These are phyloP conservation scores for Saksenaea vasiformis DNA, from an alignment of 371 early-diverging fungal genomes.

Conservation along the genomic window DNA sequence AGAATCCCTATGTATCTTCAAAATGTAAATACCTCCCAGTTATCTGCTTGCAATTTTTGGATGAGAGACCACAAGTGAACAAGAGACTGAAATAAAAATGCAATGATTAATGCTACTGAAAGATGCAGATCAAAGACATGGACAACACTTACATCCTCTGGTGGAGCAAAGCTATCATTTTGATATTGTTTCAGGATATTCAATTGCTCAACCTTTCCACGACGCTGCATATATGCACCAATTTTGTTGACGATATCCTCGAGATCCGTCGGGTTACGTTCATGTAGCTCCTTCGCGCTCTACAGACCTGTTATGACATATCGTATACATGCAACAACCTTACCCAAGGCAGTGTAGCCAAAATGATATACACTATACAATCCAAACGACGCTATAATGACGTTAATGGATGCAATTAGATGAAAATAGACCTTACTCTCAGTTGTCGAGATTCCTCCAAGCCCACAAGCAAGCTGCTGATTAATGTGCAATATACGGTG, in stretches of 20 bases:
- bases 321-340: slow-evolving; percentile 3
- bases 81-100: slow-evolving; percentile 47
- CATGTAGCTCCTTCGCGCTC: slow-evolving; percentile 58
- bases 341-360: slow-evolving; percentile 82
- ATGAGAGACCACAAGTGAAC: slow-evolving; percentile 72
- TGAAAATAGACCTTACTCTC: slow-evolving; percentile 28
- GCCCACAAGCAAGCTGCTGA: slow-evolving; percentile 62
- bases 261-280: slow-evolving; percentile 61
- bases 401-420: not conserved
- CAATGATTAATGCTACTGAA: not conserved
- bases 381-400: slow-evolving; percentile 62
- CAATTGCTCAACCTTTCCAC: slow-evolving; percentile 41
- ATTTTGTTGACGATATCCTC: slow-evolving; percentile 57
- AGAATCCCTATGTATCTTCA: not conserved
- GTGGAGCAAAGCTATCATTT: slow-evolving; percentile 44
- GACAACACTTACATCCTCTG: slow-evolving; percentile 55
- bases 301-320: slow-evolving; percentile 14
- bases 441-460: slow-evolving; percentile 57
- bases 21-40: slow-evolving; percentile 58
- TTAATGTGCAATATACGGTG: slow-evolving; percentile 59
- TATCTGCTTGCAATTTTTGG: slow-evolving; percentile 53
- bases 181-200: slow-evolving; percentile 59
- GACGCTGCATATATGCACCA: slow-evolving; percentile 65
- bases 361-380: slow-evolving; percentile 70
- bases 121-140: not conserved